Conservation (phyloP, 495 filamentous ascomycete species). For the Hypoxylon subgilvum region DNA sequence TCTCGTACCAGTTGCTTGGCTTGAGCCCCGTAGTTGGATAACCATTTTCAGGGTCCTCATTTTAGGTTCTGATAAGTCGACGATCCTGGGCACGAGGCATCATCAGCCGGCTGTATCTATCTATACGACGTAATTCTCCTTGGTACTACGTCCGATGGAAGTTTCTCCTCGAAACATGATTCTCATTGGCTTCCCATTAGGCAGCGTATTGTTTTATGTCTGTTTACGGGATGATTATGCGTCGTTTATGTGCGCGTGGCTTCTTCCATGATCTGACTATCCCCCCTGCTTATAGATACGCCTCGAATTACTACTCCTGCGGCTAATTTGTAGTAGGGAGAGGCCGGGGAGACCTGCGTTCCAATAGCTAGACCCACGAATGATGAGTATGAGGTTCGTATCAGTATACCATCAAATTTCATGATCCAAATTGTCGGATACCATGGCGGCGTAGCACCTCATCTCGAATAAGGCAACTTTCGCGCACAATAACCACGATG, state of each 20-base stretch:
- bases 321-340: conserved; percentile 10
- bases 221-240: conserved; percentile 36
- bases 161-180: neutral
- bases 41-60: conserved; percentile 21
- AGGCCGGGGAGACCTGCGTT: conserved; percentile 1
- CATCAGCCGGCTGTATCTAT: neutral
- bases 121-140: conserved; percentile 9
- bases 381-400: conserved; percentile 23
- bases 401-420: conserved; percentile 17
- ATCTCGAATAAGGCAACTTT: conserved; percentile 3
- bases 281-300: conserved; percentile 18
- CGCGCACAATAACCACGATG: conserved; percentile 7
- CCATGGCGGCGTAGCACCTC: conserved; percentile 14
- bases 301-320: conserved; percentile 14
- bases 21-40: no score
- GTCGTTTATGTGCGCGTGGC: conserved; percentile 5
- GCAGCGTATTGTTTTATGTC: conserved; percentile 28
- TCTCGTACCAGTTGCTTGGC: no score
- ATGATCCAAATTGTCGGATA: conserved; percentile 17
- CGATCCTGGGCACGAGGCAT: conserved; percentile 15
- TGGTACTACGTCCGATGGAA: conserved; percentile 5
- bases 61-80: conserved; percentile 32
- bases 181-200: conserved; percentile 18
- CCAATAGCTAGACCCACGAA: conserved; percentile 3
- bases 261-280: conserved; percentile 34